phyloP scores from a whole-genome alignment of 495 filamentous ascomycete genomes.

The Hypoxylon subgilvum region DNA sequence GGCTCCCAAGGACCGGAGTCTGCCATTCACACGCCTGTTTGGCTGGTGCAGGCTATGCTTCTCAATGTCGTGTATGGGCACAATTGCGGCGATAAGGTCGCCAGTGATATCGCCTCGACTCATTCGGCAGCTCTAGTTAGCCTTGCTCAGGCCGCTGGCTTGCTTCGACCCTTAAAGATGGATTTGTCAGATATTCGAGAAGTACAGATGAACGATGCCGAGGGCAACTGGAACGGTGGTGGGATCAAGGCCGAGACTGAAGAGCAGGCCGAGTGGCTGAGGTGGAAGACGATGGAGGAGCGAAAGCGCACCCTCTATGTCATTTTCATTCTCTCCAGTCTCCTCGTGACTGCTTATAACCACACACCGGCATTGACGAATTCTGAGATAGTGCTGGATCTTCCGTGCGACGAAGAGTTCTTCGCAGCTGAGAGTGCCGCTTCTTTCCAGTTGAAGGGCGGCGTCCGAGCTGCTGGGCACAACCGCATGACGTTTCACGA shows the following conservation, averaged over 20 bases:
- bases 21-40: conserved; percentile 82
- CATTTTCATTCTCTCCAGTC: conserved; percentile 87
- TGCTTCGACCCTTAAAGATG: conserved; percentile 63
- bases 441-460: conserved; percentile 78
- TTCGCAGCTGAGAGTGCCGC: conserved; percentile 83
- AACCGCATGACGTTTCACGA: conserved; percentile 72
- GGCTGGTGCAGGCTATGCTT: conserved; percentile 98
- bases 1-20: conserved; percentile 64
- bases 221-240: conserved; percentile 54
- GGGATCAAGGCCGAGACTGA: conserved; percentile 61
- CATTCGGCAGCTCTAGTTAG: conserved; percentile 91
- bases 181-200: conserved; percentile 49
- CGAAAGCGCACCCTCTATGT: conserved; percentile 92
- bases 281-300: conserved; percentile 88
- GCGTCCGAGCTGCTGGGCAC: conserved; percentile 66
- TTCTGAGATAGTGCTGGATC: conserved; percentile 87
- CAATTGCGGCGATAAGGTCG: conserved; percentile 88
- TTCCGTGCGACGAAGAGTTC: conserved; percentile 93
- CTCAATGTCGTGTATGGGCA: conserved; percentile 96
- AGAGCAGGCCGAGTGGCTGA: conserved; percentile 82
- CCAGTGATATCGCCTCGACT: conserved; percentile 87
- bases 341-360: conserved; percentile 92
- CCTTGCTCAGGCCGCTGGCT: conserved; percentile 83
- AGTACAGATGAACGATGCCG: conserved; percentile 51
- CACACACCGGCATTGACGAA: conserved; percentile 89